Base-by-base conservation (phyloP, 1,139 yeast species). In the Geotrichum bryndzae region DNA sequence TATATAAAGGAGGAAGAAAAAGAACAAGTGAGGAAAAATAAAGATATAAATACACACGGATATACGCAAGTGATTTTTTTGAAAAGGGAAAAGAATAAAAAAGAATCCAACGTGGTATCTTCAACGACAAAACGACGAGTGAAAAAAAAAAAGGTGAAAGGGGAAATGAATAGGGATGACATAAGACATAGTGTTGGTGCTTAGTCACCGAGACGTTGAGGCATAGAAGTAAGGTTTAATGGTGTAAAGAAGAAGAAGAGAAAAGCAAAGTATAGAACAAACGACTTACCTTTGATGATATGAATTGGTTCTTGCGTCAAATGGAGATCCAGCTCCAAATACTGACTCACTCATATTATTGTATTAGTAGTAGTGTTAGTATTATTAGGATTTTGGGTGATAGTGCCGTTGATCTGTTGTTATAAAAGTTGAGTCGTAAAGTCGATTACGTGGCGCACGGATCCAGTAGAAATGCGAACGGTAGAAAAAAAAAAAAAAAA, bases 311-410 rank as follows among this genome's bases (percentile, higher is more conserved):
- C 58, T 48, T 35, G 59, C 31, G 62, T 60, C 62, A 48, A 52
- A 53, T 50, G 62, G 58, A 60, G 62, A 57, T 41, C 62, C 62
- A 60, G 62, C 62, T 60, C 62, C 62, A 60, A 53, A 51, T 54
- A 60, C 58, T 41, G 62, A 51, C 53, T 60, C 62, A 35, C 55
- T n/a, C 62, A 60, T 59, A 13, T 6, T 41, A 15, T 41, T 41
- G 6, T 35, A 11, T 35, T 35, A 11, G 41, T 10, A 11, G 41
- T 13, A 15, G 41, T 35, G 3, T 10, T 13, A 11, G 41, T 6
- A 11, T 35, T 35, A 6, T 18, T 18, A 18, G 18, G 18, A 13
- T 35, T 35, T 27, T 3, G 31, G 22, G 13, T 41, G 15, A n/a
- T 22, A 41, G 46, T 41, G 46, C 1, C 15, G 46, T 41, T 41